Base-by-base conservation (phyloP, 2,329 filamentous ascomycete genomes). In the Alternaria sp. region DNA sequence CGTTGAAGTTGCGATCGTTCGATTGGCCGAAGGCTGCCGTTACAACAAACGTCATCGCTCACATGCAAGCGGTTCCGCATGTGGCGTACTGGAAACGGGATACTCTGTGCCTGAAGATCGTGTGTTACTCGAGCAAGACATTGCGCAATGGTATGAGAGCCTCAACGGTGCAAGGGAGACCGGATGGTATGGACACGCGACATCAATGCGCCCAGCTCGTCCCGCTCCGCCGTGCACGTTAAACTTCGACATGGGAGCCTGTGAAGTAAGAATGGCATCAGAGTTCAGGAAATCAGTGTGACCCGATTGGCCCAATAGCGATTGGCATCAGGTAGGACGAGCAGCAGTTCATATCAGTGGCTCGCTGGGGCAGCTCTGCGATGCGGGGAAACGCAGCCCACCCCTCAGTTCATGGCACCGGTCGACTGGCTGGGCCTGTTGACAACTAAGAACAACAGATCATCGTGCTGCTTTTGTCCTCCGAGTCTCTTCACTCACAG, bases 381-480 rank as follows among this genome's bases (percentile, higher is more conserved):
- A 71, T 71, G 71, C 71, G 71, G 70, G 71, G 68, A 68, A 71
- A 66, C 37, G 65, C 63, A 64, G 51, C 62, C 51, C 62, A 68
- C 71, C 71, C 71, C 71, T 72, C 70, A 63, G 63, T 66, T 49
- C 60, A 70, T 60, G 70, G 65, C 60, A 66, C 61, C 64, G 60
- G 62, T 66, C 65, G 60, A 68, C 60, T 69, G 63, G 65, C 62
- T 56, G 58, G 56, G 9, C 49, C 46, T 62, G 60, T 61, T 56
- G 55, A 59, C 58, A 51, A 65, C 61, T 56, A 63, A 53, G 46
- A 43, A 55, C 33, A 55, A 55, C 56, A 49, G 56, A 41, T 20
- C 18, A 37, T 46, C 53, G 49, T 47, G 28, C 54, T 58, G 33
- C 45, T 63, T 23, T 41, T 41, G 28, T 28, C 41, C 53, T 54